phyloP scores from a whole-genome alignment of 202 grass and related monocot species.

The Musa balbisiana region DNA sequence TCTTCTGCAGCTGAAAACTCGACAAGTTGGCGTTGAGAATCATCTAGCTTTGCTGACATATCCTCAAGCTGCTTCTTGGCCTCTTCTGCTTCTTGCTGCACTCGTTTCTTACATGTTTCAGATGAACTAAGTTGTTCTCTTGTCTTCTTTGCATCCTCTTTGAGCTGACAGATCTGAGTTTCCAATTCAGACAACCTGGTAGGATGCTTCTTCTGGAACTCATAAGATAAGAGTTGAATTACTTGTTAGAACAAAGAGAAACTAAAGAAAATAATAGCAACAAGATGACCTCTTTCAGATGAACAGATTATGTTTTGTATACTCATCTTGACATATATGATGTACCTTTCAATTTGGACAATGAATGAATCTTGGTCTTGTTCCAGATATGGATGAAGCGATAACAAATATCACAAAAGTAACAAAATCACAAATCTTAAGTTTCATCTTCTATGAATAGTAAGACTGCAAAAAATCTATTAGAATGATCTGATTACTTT shows the following conservation, averaged over 20 bases:
- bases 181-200: slow-evolving; percentile 81
- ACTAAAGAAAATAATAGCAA: neutral
- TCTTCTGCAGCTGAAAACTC: slow-evolving; percentile 61
- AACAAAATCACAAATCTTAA: no score
- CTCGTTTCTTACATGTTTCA: slow-evolving; percentile 51
- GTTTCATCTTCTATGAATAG: no score
- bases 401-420: no score
- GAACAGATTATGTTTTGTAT: neutral
- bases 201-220: slow-evolving; percentile 74
- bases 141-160: slow-evolving; percentile 86
- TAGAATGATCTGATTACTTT: no score
- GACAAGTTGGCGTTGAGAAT: slow-evolving; percentile 39
- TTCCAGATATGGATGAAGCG: neutral
- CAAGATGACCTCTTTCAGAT: neutral
- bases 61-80: slow-evolving; percentile 52
- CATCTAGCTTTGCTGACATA: slow-evolving; percentile 40
- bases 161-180: slow-evolving; percentile 52
- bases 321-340: neutral
- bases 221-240: neutral
- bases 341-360: neutral
- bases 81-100: slow-evolving; percentile 65
- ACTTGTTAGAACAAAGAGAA: slow-evolving; percentile 5
- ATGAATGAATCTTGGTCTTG: neutral
- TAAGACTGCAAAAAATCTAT: no score
- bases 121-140: slow-evolving; percentile 76